These are phyloP conservation scores for Orbilia blumenaviensis DNA, from an alignment of 2,329 filamentous ascomycete genomes.

Conservation along the genomic window DNA sequence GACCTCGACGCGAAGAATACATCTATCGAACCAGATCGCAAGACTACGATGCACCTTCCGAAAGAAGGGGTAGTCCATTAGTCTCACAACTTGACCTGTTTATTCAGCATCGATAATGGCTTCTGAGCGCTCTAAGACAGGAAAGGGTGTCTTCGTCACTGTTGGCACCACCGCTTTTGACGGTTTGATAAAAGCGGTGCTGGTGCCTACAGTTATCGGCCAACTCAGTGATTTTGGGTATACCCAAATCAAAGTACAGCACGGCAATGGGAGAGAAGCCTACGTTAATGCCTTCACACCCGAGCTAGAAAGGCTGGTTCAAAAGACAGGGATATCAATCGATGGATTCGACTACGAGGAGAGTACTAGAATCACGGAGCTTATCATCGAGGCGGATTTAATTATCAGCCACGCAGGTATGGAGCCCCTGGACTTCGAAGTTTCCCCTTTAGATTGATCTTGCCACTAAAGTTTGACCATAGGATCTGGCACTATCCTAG, in stretches of 20 bases:
- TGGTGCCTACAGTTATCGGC: conserved; percentile 71
- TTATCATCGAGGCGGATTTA: conserved; percentile 69
- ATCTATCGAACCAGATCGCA: background rate
- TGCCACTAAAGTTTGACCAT: background rate
- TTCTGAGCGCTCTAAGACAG: background rate
- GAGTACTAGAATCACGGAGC: conserved; percentile 64
- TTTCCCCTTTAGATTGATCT: background rate
- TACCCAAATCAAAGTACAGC: conserved; percentile 79
- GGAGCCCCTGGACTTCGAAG: background rate
- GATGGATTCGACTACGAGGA: conserved; percentile 74
- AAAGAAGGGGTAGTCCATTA: too few relatives aligned
- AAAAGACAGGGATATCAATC: conserved; percentile 60
- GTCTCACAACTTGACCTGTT: background rate
- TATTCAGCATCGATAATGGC: background rate
- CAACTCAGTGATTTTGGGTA: conserved; percentile 71
- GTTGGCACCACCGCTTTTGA: conserved; percentile 89
- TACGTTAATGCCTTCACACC: conserved; percentile 44
- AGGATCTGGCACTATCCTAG: conserved; percentile 91
- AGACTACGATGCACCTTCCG: background rate
- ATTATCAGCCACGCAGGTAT: conserved; percentile 90
- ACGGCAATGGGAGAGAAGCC: conserved; percentile 72
- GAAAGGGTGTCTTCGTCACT: conserved; percentile 72
- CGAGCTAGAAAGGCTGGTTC: background rate
- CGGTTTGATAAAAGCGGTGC: conserved; percentile 72
- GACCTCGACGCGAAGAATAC: background rate